Evolutionary conservation across 106 monocot species (phyloP).

Genomic region (Phalaenopsis aphrodite): DNA sequence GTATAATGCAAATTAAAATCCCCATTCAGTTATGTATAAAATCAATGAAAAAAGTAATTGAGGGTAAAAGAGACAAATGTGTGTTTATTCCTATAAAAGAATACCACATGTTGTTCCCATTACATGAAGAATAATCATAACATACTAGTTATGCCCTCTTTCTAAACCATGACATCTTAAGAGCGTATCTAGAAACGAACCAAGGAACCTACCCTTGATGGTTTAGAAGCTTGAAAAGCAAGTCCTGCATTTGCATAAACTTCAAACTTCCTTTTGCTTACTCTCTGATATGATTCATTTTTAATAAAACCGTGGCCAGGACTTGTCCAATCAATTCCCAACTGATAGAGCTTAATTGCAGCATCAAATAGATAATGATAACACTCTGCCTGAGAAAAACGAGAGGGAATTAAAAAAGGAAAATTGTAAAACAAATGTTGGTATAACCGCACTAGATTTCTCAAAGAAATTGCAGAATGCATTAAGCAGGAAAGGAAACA

Average conservation of each 20-base stretch:
- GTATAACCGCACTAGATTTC: background rate
- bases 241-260: conserved; percentile 17
- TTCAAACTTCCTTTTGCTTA: conserved; percentile 10
- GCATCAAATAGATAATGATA: conserved; percentile 99
- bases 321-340: conserved; percentile 82
- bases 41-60: background rate
- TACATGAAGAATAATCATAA: too few species aligned
- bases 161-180: conserved; percentile 3
- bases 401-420: background rate
- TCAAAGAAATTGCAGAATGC: background rate
- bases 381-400: conserved; percentile 71
- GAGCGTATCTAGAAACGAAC: background rate
- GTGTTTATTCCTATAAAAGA: background rate
- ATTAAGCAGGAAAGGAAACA: background rate
- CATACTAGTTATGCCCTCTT: background rate
- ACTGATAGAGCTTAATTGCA: conserved; percentile 68
- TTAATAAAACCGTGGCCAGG: conserved; percentile 55
- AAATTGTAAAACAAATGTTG: background rate
- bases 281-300: conserved; percentile 13
- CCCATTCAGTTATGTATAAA: background rate
- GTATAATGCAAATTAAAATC: background rate
- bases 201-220: conserved; percentile 43
- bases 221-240: conserved; percentile 22
- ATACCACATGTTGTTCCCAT: background rate
- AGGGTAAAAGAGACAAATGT: background rate